Percentiles rank a stretch among this genome's conserved stretches.
Conservation (phyloP, 192 early-diverging fungal species). For the Tieghemiomyces parasiticus region DNA sequence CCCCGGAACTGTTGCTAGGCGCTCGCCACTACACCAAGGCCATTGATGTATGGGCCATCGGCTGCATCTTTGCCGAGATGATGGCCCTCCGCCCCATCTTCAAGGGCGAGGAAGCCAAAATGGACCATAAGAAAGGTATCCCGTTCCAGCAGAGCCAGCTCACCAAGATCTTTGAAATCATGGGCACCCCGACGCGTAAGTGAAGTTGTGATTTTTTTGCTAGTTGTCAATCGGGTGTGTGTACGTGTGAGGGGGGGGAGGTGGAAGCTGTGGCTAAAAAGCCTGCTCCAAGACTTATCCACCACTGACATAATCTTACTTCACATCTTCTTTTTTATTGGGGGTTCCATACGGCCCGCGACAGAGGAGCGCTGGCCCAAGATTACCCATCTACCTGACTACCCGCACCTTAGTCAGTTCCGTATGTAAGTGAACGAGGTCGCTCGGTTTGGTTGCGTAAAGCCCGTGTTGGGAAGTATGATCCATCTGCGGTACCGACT, state of each 20-base stretch:
- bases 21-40: constrained; percentile 80
- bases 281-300: too few relatives aligned
- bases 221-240: too few relatives aligned
- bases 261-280: too few relatives aligned
- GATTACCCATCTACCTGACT: constrained; percentile 57
- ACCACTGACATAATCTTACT: too few relatives aligned
- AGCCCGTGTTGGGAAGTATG: too few relatives aligned
- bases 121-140: constrained; percentile 63
- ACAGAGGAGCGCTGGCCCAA: constrained; percentile 50
- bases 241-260: too few relatives aligned
- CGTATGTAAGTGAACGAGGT: constrained; percentile 37
- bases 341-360: too few relatives aligned
- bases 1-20: constrained; percentile 82
- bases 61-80: constrained; percentile 93
- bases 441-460: too few relatives aligned
- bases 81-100: constrained; percentile 68
- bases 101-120: constrained; percentile 80
- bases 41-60: constrained; percentile 71
- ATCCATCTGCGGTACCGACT: too few relatives aligned
- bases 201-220: too few relatives aligned
- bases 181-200: constrained; percentile 69
- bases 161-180: constrained; percentile 64
- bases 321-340: too few relatives aligned
- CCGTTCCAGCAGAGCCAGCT: constrained; percentile 81
- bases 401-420: constrained; percentile 40